Percentiles rank a stretch among this genome's conserved stretches.
These are phyloP conservation scores for Penicillium daleae DNA, from an alignment of 495 filamentous ascomycete genomes.

Conservation along the genomic window DNA sequence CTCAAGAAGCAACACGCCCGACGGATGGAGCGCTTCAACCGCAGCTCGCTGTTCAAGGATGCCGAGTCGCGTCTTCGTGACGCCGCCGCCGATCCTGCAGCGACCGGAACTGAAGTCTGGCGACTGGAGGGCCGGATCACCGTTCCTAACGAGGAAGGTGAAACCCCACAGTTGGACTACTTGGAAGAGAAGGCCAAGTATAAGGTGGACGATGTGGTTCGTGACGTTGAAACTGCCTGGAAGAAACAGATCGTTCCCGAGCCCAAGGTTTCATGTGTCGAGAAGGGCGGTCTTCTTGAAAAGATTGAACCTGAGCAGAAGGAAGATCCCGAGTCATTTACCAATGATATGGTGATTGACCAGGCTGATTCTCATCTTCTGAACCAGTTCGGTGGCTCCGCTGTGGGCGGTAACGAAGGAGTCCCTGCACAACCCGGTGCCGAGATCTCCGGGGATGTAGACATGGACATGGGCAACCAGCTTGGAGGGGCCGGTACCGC, in stretches of 20 bases:
- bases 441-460: conserved; percentile 35
- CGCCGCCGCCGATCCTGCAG: conserved; percentile 54
- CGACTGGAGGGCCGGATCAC: conserved; percentile 64
- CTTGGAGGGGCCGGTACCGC: conserved; percentile 32
- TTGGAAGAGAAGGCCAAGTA: conserved; percentile 51
- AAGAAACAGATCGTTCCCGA: conserved; percentile 60
- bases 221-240: conserved; percentile 58
- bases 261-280: conserved; percentile 65
- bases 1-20: conserved; percentile 78
- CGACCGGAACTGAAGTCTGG: conserved; percentile 61
- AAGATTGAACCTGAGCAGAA: conserved; percentile 53
- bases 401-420: conserved; percentile 42
- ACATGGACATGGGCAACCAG: conserved; percentile 49
- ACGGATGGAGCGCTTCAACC: conserved; percentile 72
- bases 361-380: conserved; percentile 61
- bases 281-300: conserved; percentile 73
- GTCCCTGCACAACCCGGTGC: conserved; percentile 31
- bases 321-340: conserved; percentile 35
- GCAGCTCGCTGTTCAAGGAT: conserved; percentile 62
- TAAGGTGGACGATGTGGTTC: conserved; percentile 63
- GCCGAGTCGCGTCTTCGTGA: conserved; percentile 62
- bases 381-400: conserved; percentile 64
- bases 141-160: conserved; percentile 54
- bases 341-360: conserved; percentile 69
- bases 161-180: conserved; percentile 39